phyloP scores from a whole-genome alignment of 495 filamentous ascomycete genomes.

The Penicillium pancosmium region DNA sequence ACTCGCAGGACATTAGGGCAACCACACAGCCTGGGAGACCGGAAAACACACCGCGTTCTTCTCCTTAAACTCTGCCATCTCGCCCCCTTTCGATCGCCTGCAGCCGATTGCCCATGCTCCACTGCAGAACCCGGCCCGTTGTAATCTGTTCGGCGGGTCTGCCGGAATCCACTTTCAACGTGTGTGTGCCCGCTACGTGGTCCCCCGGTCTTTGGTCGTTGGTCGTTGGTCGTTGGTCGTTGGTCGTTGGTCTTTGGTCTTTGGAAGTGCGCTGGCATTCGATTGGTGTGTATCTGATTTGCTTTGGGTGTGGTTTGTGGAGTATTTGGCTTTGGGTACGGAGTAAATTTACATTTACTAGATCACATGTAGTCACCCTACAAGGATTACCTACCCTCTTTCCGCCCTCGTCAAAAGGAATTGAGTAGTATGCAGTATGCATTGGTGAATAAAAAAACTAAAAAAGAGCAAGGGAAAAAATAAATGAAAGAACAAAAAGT shows the following conservation, averaged over 20 bases:
- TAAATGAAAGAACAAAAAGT: constrained; percentile 9
- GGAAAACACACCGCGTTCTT: background rate
- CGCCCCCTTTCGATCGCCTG: constrained; percentile 12
- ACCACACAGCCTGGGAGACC: background rate
- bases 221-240: background rate
- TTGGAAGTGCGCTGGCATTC: background rate
- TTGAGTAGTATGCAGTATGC: background rate
- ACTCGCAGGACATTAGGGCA: background rate
- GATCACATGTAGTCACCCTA: too few species aligned
- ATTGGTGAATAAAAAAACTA: background rate
- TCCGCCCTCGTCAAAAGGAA: background rate
- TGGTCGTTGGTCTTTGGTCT: background rate
- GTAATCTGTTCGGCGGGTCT: constrained; percentile 13
- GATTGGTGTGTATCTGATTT: too few species aligned
- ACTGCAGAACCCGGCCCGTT: constrained; percentile 16
- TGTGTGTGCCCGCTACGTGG: constrained; percentile 3
- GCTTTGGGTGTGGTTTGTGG: too few species aligned
- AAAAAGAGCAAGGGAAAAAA: constrained; percentile 3
- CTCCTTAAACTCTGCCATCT: constrained; percentile 1
- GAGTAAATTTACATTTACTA: too few species aligned
- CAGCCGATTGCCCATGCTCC: constrained; percentile 7
- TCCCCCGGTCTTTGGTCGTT: background rate
- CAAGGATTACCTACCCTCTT: too few species aligned
- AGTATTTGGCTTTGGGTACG: too few species aligned
- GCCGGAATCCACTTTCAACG: constrained; percentile 11